These are phyloP conservation scores for Trichoderma sp. DNA, from an alignment of 2,329 filamentous ascomycete genomes.

Conservation along the genomic window DNA sequence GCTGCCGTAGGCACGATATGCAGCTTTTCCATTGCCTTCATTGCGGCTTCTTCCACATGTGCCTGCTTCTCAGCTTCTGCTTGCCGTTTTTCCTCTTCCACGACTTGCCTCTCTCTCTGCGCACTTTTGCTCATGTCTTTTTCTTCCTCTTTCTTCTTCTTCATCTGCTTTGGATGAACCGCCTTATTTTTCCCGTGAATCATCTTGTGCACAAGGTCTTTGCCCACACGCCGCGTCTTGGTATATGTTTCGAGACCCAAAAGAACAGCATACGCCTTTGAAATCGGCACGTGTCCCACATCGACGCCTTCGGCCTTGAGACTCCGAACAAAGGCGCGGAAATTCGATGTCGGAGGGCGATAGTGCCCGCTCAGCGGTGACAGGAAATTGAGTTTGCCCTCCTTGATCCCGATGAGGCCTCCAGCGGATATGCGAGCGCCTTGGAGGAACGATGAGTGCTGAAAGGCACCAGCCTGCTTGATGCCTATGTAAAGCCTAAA, in stretches of 20 bases:
- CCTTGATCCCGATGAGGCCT: slow-evolving; percentile 79
- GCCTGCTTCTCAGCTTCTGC: slow-evolving; percentile 41
- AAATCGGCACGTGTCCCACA: slow-evolving; percentile 74
- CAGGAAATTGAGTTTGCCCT: slow-evolving; percentile 72
- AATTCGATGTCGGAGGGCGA: slow-evolving; percentile 77
- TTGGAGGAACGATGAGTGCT: slow-evolving; percentile 86
- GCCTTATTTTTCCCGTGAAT: slow-evolving; percentile 57
- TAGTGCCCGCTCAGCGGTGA: slow-evolving; percentile 79
- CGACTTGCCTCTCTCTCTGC: slow-evolving; percentile 46
- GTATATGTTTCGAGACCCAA: slow-evolving; percentile 80
- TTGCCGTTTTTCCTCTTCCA: slow-evolving; percentile 39
- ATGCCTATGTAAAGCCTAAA: slow-evolving; percentile 87
- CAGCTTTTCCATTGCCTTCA: slow-evolving; percentile 43
- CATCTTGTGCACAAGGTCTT: slow-evolving; percentile 49
- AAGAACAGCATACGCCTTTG: slow-evolving; percentile 77
- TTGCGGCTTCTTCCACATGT: slow-evolving; percentile 30
- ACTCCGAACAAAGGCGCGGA: slow-evolving; percentile 74
- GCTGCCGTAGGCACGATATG: slow-evolving; percentile 31
- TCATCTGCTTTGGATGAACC: slow-evolving; percentile 59
- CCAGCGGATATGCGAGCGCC: slow-evolving; percentile 79
- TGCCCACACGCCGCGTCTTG: slow-evolving; percentile 64
- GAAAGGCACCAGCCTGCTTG: slow-evolving; percentile 84
- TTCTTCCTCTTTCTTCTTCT: slow-evolving; percentile 55
- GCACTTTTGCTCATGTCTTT: slow-evolving; percentile 61
- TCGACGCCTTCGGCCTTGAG: slow-evolving; percentile 74